Conservation (phyloP, 1,284 basidiomycete genomes). For the Apiotrichum domesticum region DNA sequence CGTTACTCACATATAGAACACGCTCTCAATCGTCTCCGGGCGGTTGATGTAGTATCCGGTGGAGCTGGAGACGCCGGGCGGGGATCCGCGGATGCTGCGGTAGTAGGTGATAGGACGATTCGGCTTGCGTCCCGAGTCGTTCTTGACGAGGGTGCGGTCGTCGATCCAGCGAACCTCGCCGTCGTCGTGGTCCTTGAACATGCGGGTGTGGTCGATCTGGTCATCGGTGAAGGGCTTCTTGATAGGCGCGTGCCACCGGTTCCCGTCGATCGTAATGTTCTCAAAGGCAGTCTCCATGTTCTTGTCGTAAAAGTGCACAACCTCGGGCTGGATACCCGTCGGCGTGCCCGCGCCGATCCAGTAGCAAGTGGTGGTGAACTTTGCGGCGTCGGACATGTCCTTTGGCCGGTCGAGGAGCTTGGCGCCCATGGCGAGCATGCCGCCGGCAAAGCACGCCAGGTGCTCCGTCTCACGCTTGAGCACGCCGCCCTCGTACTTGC, state of each 20-base stretch:
- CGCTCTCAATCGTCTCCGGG: slow-evolving; percentile 56
- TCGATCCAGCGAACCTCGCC: slow-evolving; percentile 27
- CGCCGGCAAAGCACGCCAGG: slow-evolving; percentile 53
- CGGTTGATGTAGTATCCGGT: slow-evolving; percentile 44
- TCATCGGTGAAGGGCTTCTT: slow-evolving; percentile 6
- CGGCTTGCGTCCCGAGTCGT: slow-evolving; percentile 18
- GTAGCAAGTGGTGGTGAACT: slow-evolving; percentile 52
- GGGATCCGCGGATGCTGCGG: slow-evolving; percentile 35
- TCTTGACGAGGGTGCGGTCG: slow-evolving; percentile 21
- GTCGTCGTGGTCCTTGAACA: slow-evolving; percentile 17
- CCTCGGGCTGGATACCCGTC: slow-evolving; percentile 48
- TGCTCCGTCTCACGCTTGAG: slow-evolving; percentile 36
- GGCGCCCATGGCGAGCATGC: slow-evolving; percentile 53
- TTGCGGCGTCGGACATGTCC: slow-evolving; percentile 47
- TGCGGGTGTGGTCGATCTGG: slow-evolving; percentile 17
- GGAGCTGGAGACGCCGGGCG: slow-evolving; percentile 33
- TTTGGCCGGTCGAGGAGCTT: slow-evolving; percentile 46
- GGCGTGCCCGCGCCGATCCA: slow-evolving; percentile 48
- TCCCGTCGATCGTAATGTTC: slow-evolving; percentile 24
- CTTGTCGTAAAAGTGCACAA: slow-evolving; percentile 36
- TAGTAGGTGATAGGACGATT: slow-evolving; percentile 31
- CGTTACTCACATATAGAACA: slow-evolving; percentile 48
- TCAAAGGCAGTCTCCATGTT: slow-evolving; percentile 27
- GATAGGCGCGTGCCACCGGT: slow-evolving; percentile 18
- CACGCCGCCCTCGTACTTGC: slow-evolving; percentile 29